These are phyloP conservation scores for Tremellales sp. DNA, from an alignment of 1,284 basidiomycete genomes.

Conservation along the genomic window DNA sequence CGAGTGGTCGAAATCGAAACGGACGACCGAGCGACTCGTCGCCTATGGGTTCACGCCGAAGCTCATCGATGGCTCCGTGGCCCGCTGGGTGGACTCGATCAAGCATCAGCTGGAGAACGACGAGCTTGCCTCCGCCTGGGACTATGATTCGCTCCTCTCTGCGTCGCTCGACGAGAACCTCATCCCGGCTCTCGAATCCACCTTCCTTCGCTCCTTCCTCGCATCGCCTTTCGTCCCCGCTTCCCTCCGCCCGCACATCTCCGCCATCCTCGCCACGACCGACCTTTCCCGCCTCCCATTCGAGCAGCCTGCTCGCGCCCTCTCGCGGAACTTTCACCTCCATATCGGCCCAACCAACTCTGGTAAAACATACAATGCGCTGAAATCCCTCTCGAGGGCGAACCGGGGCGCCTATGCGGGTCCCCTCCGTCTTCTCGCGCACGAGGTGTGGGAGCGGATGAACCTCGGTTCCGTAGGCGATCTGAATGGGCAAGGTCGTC, in stretches of 20 bases:
- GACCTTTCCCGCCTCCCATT: slow-evolving; percentile 45
- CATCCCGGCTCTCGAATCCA: slow-evolving; percentile 25
- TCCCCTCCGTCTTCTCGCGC: slow-evolving; percentile 84
- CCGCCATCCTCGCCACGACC: slow-evolving; percentile 38
- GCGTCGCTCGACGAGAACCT: no score
- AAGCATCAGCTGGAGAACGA: no score
- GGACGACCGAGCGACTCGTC: slow-evolving; percentile 18
- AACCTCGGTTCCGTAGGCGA: slow-evolving; percentile 78
- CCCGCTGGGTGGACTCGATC: no score
- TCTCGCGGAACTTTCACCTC: slow-evolving; percentile 77
- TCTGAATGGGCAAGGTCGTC: slow-evolving; percentile 52
- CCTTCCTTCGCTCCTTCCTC: slow-evolving; percentile 32
- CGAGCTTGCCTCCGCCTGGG: no score
- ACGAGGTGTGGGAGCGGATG: slow-evolving; percentile 90
- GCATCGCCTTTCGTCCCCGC: slow-evolving; percentile 7
- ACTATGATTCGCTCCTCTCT: no score
- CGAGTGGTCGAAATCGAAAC: slow-evolving; percentile 25
- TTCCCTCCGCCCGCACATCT: slow-evolving; percentile 26
- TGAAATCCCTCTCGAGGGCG: slow-evolving; percentile 79
- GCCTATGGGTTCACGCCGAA: slow-evolving; percentile 25
- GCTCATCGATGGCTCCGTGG: not conserved
- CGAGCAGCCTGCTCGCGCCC: slow-evolving; percentile 46
- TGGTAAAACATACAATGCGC: slow-evolving; percentile 91
- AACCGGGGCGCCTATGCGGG: slow-evolving; percentile 79
- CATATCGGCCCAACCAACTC: slow-evolving; percentile 98